These are phyloP conservation scores for Pleurotus giganteus DNA, from an alignment of 768 basidiomycete species.

Conservation along the genomic window DNA sequence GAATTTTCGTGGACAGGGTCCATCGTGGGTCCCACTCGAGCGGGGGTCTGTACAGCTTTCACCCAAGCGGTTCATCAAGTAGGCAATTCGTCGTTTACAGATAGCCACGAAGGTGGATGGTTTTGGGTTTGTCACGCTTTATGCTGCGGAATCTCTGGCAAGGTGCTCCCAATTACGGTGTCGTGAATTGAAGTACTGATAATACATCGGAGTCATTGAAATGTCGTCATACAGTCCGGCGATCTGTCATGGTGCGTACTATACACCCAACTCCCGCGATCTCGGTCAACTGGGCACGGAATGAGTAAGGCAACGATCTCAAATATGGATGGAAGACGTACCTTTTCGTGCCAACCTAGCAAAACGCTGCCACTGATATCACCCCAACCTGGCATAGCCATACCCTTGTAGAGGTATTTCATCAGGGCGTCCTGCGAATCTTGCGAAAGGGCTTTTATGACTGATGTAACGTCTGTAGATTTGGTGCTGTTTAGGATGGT, in stretches of 20 bases:
- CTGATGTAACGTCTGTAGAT: constrained; percentile 75
- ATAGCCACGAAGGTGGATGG: too few species aligned
- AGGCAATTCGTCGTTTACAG: too few species aligned
- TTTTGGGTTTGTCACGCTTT: too few species aligned
- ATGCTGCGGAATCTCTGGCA: too few species aligned
- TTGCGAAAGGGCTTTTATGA: constrained; percentile 69
- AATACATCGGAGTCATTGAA: too few species aligned
- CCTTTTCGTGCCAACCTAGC: constrained; percentile 97
- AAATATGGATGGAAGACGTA: constrained; percentile 31
- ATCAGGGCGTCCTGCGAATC: constrained; percentile 88
- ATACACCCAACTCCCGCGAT: constrained; percentile 94
- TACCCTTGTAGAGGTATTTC: constrained; percentile 99
- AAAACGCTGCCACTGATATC: constrained; percentile 59
- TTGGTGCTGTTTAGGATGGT: constrained; percentile 95
- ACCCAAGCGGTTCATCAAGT: too few species aligned
- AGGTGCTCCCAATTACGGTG: too few species aligned
- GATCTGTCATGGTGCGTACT: constrained; percentile 73
- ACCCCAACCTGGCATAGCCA: constrained; percentile 68
- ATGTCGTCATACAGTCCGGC: constrained; percentile 42
- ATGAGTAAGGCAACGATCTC: constrained; percentile 4
- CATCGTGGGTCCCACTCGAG: too few species aligned
- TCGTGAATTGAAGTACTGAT: too few species aligned
- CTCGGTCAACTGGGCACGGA: constrained; percentile 71
- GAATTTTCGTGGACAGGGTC: too few species aligned
- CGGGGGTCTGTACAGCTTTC: too few species aligned